Percentiles rank a stretch among this genome's conserved stretches.
phyloP scores from a whole-genome alignment of 1,284 basidiomycete species.

The Ganoderma sinense region DNA sequence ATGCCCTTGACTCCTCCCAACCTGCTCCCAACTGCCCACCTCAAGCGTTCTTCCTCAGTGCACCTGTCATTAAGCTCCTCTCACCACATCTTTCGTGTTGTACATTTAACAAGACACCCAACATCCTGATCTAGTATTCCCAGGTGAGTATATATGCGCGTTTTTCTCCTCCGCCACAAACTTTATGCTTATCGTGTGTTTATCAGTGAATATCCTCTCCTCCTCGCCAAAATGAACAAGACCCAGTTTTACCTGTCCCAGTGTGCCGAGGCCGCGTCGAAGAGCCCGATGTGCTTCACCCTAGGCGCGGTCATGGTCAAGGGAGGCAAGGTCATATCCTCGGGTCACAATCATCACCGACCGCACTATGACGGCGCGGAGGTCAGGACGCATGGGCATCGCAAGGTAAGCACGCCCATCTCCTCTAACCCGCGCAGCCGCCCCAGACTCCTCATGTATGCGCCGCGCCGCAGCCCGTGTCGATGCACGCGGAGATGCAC shows the following conservation, averaged over 20 bases:
- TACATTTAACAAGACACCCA: neutral
- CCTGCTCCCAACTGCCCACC: no score
- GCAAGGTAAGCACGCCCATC: conserved; percentile 40
- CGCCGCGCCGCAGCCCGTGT: conserved; percentile 46
- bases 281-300: conserved; percentile 63
- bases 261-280: conserved; percentile 58
- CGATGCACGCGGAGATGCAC: conserved; percentile 72
- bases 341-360: conserved; percentile 62
- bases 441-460: neutral
- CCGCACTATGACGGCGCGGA: conserved; percentile 61
- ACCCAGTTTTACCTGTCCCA: conserved; percentile 60
- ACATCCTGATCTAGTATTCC: neutral
- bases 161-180: neutral
- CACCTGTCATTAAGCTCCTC: neutral
- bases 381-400: conserved; percentile 47
- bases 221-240: conserved; percentile 49
- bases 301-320: conserved; percentile 65
- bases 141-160: conserved; percentile 7
- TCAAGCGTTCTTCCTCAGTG: neutral
- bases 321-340: conserved; percentile 62
- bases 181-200: neutral
- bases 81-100: neutral
- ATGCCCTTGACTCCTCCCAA: neutral
- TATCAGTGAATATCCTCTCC: neutral
- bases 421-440: neutral